Evolutionary conservation across 1,139 yeast species (phyloP).

Genomic region (Hyphopichia pseudoburtonii): DNA sequence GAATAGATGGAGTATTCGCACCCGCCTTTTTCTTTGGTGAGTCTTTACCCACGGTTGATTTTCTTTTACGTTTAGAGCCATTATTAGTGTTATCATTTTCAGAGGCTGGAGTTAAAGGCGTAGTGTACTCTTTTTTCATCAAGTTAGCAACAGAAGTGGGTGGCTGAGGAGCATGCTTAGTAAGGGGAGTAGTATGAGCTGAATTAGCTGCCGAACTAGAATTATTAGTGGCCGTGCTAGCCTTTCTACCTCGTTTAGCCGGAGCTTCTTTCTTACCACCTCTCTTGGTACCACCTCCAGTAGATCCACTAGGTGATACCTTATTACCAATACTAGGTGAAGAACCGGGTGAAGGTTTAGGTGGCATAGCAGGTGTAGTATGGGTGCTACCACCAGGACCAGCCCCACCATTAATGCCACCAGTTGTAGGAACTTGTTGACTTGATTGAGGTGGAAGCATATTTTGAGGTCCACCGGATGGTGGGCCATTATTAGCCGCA

Average conservation of each 20-base stretch:
- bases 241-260: slow-evolving; percentile 36
- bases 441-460: slow-evolving; percentile 18
- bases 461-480: slow-evolving; percentile 9
- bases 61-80: slow-evolving; percentile 25
- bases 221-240: slow-evolving; percentile 20
- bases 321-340: slow-evolving; percentile 37
- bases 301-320: slow-evolving; percentile 31
- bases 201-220: slow-evolving; percentile 13
- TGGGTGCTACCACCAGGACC: slow-evolving; percentile 1
- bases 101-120: slow-evolving; percentile 47
- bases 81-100: slow-evolving; percentile 28
- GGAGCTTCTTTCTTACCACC: slow-evolving; percentile 25
- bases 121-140: slow-evolving; percentile 35
- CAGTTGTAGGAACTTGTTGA: neutral
- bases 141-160: neutral
- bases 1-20: slow-evolving; percentile 15
- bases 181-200: slow-evolving; percentile 14
- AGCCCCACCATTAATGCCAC: too few relatives aligned
- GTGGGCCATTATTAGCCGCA: slow-evolving; percentile 4
- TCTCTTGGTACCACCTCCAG: slow-evolving; percentile 15
- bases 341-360: slow-evolving; percentile 29
- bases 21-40: slow-evolving; percentile 34
- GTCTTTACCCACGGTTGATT: slow-evolving; percentile 22
- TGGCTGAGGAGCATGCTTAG: slow-evolving; percentile 9
- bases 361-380: slow-evolving; percentile 7